Evolutionary conservation across 345 rosid species (phyloP), one percentile per base, ranked within the genome.

Genomic region (Pugionium cornutum): DNA sequence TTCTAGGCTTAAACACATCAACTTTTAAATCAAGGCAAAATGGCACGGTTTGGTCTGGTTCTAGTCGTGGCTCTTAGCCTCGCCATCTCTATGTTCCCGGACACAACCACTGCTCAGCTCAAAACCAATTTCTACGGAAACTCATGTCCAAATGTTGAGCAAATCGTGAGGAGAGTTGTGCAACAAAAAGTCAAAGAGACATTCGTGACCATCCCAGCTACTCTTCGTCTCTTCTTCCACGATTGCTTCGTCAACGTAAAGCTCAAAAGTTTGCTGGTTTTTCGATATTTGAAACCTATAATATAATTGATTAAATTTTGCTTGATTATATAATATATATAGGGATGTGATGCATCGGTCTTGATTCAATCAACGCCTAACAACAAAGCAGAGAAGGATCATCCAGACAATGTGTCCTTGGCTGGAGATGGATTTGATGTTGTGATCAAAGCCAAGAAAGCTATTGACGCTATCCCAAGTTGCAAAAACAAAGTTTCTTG

Each of bases 361-460:
- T 1, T 89, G 34, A 75, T 89, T 58, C 77, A 68, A 9, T 87
- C 94, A 28, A 66, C 83, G 0, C 75, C 77, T 4, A 66, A 2
- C 67, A 87, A 87, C 81, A 77, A 33, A 62, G 96, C 96, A 0
- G 96, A 89, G 82, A 89, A 82, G 70, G 94, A 89, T 70, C 85
- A 89, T 69, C 89, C 91, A 2, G 95, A 89, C 61, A 89, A 89
- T 58, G 1, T 82, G 32, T 89, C 97, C 2, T 70, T 89, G 52
- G 94, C 97, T 7, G 97, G 97, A 57, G 97, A 89, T 10, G 97
- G 97, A 56, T 89, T 89, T 50, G 96, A 89, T 77, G 86, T 89
- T 6, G 96, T 89, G 69, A 76, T 82, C 70, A 82, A 83, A 76
- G 97, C 97, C 45, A 89, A 89, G 75, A 76, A 76, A 29, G 97